Base-by-base conservation (phyloP, 352 stramenopile genomes). In the Phytophthora nicotianae region DNA sequence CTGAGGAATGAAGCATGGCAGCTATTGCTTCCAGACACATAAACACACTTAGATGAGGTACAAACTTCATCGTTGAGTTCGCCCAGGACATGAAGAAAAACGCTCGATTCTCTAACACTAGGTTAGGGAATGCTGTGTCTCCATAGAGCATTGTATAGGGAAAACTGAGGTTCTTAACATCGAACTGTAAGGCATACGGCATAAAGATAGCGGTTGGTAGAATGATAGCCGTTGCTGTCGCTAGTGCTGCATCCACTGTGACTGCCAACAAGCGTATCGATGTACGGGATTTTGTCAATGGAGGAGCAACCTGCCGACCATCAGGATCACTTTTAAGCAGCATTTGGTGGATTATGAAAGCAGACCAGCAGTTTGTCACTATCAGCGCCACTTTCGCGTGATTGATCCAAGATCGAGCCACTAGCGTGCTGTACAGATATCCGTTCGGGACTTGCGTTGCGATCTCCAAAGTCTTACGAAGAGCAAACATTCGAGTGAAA, bases 371-470 rank as follows among this genome's bases (percentile, higher is more conserved):
- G 24, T 79, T 86, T 43, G 60, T 20, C 26, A 78, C 69, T 14
- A 80, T 64, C n/a, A 86, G 21, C 6, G 24, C 41, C 14, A 89
- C 77, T 4, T 70, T 83, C 3, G 73, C 19, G 43, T 77, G 68
- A 51, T 89, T 89, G 38, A 86, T 72, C 76, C 75, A 86, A 10
- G 67, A 55, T 10, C 66, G 66, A 0, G 77, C 63, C 11, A 89
- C 69, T 2, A 76, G 46, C 1, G 70, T 43, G 37, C 80, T 89
- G 33, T 71, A 73, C 7, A 64, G 55, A 51, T 86, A 86, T 4
- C 77, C 70, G 32, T 84, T 77, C 3, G 67, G 41, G 1, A 74
- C 58, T 35, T 86, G 79, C 4, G 68, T 79, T 8, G 58, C 58
- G 42, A 85, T 70, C 49, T 87, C 75, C 1, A 87, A 11, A 2